phyloP scores from a whole-genome alignment of 2,329 filamentous ascomycete genomes.

The Elsinoe australis region DNA sequence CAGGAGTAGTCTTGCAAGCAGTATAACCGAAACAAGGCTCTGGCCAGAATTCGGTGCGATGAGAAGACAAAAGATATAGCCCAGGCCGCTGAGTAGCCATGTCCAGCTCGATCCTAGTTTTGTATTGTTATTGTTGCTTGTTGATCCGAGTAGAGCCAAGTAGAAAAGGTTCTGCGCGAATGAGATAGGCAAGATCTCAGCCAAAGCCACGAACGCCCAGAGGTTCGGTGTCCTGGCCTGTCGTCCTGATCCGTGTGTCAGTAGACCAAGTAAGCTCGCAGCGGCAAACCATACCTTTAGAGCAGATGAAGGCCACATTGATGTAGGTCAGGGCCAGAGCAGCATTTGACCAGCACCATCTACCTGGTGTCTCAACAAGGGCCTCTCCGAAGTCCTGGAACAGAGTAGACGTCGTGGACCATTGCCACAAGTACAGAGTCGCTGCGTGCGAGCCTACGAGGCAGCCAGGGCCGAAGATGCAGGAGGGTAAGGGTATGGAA shows the following conservation, averaged over 20 bases:
- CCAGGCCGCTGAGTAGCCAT: slow-evolving; percentile 15
- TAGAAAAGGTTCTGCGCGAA: slow-evolving; percentile 31
- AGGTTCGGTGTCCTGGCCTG: slow-evolving; percentile 25
- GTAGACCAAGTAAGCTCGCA: background rate
- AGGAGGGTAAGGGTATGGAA: slow-evolving; percentile 9
- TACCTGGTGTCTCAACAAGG: slow-evolving; percentile 23
- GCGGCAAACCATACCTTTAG: slow-evolving; percentile 22
- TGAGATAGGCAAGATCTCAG: slow-evolving; percentile 31
- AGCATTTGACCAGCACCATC: slow-evolving; percentile 25
- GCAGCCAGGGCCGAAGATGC: slow-evolving; percentile 10
- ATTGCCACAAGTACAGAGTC: slow-evolving; percentile 24
- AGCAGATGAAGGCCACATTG: slow-evolving; percentile 26
- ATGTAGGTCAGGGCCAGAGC: slow-evolving; percentile 25
- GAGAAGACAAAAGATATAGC: slow-evolving; percentile 21
- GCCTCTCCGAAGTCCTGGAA: slow-evolving; percentile 30
- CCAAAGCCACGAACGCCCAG: slow-evolving; percentile 30
- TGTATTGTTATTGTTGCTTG: slow-evolving; percentile 10
- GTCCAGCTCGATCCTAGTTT: slow-evolving; percentile 2
- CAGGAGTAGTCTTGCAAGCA: slow-evolving; percentile 23
- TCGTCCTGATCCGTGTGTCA: slow-evolving; percentile 21
- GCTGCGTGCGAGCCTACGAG: slow-evolving; percentile 7
- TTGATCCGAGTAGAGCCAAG: slow-evolving; percentile 24
- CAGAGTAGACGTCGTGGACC: slow-evolving; percentile 29
- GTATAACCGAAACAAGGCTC: slow-evolving; percentile 23
- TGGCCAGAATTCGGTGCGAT: slow-evolving; percentile 17